Evolutionary conservation across 768 basidiomycete species (phyloP).

Genomic region (Mycena indigotica): DNA sequence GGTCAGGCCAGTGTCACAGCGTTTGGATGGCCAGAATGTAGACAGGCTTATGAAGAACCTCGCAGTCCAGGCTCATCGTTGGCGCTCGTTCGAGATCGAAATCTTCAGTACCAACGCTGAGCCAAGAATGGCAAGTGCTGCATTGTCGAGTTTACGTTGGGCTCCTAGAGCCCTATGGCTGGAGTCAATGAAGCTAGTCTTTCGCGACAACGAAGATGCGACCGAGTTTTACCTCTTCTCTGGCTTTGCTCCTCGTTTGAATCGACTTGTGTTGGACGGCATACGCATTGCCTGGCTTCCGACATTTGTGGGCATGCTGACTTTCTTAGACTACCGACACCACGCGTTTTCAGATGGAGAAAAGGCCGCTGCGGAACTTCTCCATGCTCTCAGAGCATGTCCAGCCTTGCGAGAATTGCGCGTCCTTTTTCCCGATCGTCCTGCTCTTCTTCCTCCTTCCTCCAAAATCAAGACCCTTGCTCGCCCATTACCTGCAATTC

Average conservation of each 20-base stretch:
- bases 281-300: not conserved
- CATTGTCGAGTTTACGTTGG: constrained; percentile 57
- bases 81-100: constrained; percentile 63
- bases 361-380: constrained; percentile 58
- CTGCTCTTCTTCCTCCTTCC: constrained; percentile 29
- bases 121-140: constrained; percentile 70
- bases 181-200: constrained; percentile 58
- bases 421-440: constrained; percentile 51
- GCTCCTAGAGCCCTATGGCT: constrained; percentile 42
- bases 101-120: constrained; percentile 50
- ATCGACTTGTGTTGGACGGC: constrained; percentile 33
- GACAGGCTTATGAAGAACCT: constrained; percentile 66
- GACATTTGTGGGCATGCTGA: constrained; percentile 65
- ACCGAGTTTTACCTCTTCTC: constrained; percentile 68
- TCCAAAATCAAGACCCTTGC: no score
- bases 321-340: constrained; percentile 69
- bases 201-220: constrained; percentile 68
- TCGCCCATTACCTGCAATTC: constrained; percentile 31
- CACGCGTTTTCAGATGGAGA: constrained; percentile 65
- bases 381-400: constrained; percentile 60
- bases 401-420: constrained; percentile 53
- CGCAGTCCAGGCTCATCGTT: constrained; percentile 51
- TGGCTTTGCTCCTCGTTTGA: constrained; percentile 59
- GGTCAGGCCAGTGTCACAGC: constrained; percentile 5
- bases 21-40: constrained; percentile 40